A percentile compares a stretch with the other conserved stretches of the same genome.
Conservation (phyloP, 2,329 filamentous ascomycete genomes). For the Phoma sp. region DNA sequence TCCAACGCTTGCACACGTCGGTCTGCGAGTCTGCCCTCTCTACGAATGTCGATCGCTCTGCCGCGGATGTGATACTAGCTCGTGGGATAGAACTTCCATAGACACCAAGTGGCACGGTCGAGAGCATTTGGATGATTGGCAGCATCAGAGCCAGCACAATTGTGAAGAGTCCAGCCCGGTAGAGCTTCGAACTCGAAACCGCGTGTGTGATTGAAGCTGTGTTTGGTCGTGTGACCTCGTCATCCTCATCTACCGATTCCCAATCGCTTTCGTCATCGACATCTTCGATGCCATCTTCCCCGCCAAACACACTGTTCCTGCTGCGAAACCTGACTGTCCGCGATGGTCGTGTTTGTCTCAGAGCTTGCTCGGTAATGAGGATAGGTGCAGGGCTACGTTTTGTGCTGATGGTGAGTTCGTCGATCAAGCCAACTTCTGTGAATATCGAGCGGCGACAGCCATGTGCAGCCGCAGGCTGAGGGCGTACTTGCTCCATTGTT, state of each 20-base stretch:
- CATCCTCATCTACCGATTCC: conserved; percentile 35
- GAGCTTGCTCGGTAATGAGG: conserved; percentile 22
- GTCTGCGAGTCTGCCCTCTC: conserved; percentile 43
- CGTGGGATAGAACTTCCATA: conserved; percentile 35
- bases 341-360: conserved; percentile 34
- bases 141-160: conserved; percentile 44
- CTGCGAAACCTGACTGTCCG: conserved; percentile 45
- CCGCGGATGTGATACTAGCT: conserved; percentile 25
- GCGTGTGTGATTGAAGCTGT: conserved; percentile 6
- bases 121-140: conserved; percentile 41
- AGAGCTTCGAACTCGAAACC: conserved; percentile 31
- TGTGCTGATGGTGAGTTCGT: conserved; percentile 38
- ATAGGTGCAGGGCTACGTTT: conserved; percentile 42
- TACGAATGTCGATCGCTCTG: conserved; percentile 25
- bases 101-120: conserved; percentile 35
- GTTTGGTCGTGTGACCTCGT: conserved; percentile 12
- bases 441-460: conserved; percentile 45
- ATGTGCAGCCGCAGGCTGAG: conserved; percentile 31
- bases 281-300: conserved; percentile 18
- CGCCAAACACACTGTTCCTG: conserved; percentile 36
- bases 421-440: conserved; percentile 47
- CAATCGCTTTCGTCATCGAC: conserved; percentile 39
- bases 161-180: conserved; percentile 39
- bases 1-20: conserved; percentile 48
- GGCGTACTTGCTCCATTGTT: conserved; percentile 39